Base-by-base conservation (phyloP, 495 filamentous ascomycete species). In the Neurospora sp. region DNA sequence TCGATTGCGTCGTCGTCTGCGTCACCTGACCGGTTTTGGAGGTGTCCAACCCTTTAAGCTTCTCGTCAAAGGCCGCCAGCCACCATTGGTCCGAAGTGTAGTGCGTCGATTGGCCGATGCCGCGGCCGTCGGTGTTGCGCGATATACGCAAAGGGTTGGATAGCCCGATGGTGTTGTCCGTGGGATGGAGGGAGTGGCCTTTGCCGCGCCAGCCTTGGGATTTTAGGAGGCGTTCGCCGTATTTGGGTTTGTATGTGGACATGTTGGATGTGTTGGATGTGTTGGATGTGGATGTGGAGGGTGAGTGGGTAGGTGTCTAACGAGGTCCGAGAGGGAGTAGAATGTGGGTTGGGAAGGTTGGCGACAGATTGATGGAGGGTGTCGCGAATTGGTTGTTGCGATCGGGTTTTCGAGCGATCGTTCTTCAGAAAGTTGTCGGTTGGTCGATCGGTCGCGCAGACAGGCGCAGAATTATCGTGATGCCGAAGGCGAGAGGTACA, bases 141-240 rank as follows among this genome's bases (percentile, higher is more conserved):
- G 88, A 86, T 38, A 94, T 85, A 54, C 92, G 87, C 37, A 95
- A 82, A 9, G 92, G 92, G 72, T 87, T 88, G 14, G 87, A 86
- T 9, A 95, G 86, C 38, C 92, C 92, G 40, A 87, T 89, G 37
- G 84, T 83, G 77, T 88, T 87, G 84, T 83, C 81, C 69, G 89
- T 89, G 12, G 90, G 87, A 79, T 94, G 90, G 11, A 95, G 86
- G 0, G 92, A 88, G 81, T 92, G 89, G 76, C 92, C 92, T 38
- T 88, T 86, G 74, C 92, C 92, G 73, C 88, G 88, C 92, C 92
- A 95, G 76, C 92, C 92, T 84, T 92, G 91, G 78, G 88, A 86
- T 73, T 89, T 88, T 74, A 95, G 89, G 79, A 80, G 77, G 39
- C 54, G 54, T 66, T 66, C 54, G 14, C 54, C 54, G 54, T 66